Percentiles rank a stretch among this genome's conserved stretches.
phyloP scores from a whole-genome alignment of 2,329 filamentous ascomycete species.

The Alternaria gaisen region DNA sequence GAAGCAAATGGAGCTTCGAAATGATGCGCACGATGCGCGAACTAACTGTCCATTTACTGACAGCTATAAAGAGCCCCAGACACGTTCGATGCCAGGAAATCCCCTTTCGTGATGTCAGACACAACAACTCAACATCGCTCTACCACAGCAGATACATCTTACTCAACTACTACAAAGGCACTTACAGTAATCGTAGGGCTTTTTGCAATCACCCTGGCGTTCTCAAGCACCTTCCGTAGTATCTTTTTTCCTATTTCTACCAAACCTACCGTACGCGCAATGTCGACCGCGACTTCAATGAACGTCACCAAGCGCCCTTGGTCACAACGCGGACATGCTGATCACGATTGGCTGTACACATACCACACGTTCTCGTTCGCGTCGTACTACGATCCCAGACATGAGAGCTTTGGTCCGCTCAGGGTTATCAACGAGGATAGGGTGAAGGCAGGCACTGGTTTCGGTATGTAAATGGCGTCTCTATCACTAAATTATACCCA shows the following conservation, averaged over 20 bases:
- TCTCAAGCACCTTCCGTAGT: constrained; percentile 53
- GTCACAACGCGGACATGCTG: constrained; percentile 74
- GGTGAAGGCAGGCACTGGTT: constrained; percentile 76
- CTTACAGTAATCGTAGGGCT: constrained; percentile 44
- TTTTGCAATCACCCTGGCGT: constrained; percentile 57
- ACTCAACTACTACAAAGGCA: constrained; percentile 35
- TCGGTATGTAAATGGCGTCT: constrained; percentile 56
- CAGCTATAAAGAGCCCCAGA: constrained; percentile 38
- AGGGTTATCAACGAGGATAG: constrained; percentile 91
- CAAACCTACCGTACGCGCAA: constrained; percentile 47
- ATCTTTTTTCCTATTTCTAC: constrained; percentile 46
- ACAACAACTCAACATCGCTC: constrained; percentile 27
- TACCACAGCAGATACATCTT: constrained; percentile 23
- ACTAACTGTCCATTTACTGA: constrained; percentile 30
- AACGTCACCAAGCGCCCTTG: constrained; percentile 80
- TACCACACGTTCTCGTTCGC: constrained; percentile 90
- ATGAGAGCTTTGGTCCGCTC: constrained; percentile 76
- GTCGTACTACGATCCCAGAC: constrained; percentile 71
- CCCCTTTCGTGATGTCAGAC: constrained; percentile 42
- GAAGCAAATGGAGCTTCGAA: constrained; percentile 32
- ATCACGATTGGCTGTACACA: constrained; percentile 88
- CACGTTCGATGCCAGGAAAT: constrained; percentile 14
- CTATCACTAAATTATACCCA: not conserved
- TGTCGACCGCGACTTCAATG: constrained; percentile 52
- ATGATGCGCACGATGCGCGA: constrained; percentile 32